phyloP scores from a whole-genome alignment of 352 stramenopile genomes.

The Globisporangium paddicum region DNA sequence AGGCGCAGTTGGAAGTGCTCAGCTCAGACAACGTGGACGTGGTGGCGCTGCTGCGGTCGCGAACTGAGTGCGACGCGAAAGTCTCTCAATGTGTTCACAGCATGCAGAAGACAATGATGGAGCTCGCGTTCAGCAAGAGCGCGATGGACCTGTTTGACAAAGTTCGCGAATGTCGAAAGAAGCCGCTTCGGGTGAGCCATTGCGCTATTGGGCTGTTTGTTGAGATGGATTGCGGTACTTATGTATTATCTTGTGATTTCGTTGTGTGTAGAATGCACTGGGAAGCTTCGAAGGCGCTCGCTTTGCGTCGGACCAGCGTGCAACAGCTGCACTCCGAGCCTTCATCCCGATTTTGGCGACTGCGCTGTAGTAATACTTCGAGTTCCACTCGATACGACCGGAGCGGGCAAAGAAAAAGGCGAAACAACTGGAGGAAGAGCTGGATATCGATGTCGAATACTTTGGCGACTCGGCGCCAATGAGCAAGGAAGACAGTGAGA shows the following conservation, averaged over 20 bases:
- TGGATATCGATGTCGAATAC: slow-evolving; percentile 45
- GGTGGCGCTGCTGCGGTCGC: slow-evolving; percentile 22
- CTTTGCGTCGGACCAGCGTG: slow-evolving; percentile 17
- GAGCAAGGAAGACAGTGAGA: slow-evolving; percentile 55
- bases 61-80: slow-evolving; percentile 19
- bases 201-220: not conserved
- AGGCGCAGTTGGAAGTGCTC: slow-evolving; percentile 29
- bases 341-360: slow-evolving; percentile 48
- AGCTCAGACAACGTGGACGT: slow-evolving; percentile 29
- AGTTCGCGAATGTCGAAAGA: slow-evolving; percentile 19
- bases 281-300: slow-evolving; percentile 22
- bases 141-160: slow-evolving; percentile 24
- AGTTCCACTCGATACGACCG: slow-evolving; percentile 60
- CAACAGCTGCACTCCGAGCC: slow-evolving; percentile 27
- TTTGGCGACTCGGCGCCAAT: slow-evolving; percentile 63
- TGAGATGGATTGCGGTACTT: not conserved
- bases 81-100: slow-evolving; percentile 11
- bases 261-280: slow-evolving; percentile 8
- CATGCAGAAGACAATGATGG: slow-evolving; percentile 19
- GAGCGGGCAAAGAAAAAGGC: slow-evolving; percentile 35
- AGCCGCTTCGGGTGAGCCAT: slow-evolving; percentile 11
- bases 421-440: slow-evolving; percentile 34
- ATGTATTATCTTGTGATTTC: not conserved
- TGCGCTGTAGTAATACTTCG: slow-evolving; percentile 38
- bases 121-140: slow-evolving; percentile 28